Percentiles rank a stretch among this genome's conserved stretches.
These are phyloP conservation scores for Candida tropicalis DNA, from an alignment of 1,139 yeast species.

Conservation along the genomic window DNA sequence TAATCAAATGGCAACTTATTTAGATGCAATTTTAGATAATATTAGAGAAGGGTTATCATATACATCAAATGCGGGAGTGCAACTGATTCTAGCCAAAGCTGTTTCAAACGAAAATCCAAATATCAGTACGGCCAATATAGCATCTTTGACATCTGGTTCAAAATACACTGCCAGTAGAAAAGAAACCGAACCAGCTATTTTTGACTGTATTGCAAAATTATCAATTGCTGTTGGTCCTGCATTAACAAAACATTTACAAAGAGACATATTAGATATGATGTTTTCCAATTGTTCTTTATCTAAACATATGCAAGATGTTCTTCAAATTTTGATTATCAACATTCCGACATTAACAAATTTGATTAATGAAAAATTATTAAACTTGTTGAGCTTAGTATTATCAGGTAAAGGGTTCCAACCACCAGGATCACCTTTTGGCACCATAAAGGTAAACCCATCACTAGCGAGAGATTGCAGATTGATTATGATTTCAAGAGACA, in stretches of 20 bases:
- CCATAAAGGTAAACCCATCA: constrained; percentile 60
- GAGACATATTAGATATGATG: constrained; percentile 78
- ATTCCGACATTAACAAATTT: constrained; percentile 80
- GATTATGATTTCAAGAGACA: constrained; percentile 69
- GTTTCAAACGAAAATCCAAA: constrained; percentile 29
- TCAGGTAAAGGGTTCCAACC: constrained; percentile 82
- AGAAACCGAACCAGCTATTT: constrained; percentile 84
- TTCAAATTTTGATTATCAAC: constrained; percentile 65
- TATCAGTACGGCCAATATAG: constrained; percentile 14
- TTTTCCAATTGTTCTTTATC: constrained; percentile 79
- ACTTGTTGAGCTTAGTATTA: constrained; percentile 72
- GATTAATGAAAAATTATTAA: constrained; percentile 71
- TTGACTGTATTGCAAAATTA: constrained; percentile 84
- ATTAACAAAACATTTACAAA: constrained; percentile 81
- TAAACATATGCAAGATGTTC: constrained; percentile 74
- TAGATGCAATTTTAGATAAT: constrained; percentile 83
- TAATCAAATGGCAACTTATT: constrained; percentile 82
- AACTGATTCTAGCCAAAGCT: constrained; percentile 47
- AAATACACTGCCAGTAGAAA: constrained; percentile 64
- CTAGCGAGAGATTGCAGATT: constrained; percentile 80
- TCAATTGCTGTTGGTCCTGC: constrained; percentile 96
- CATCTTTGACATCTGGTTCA: constrained; percentile 38
- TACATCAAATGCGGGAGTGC: constrained; percentile 42
- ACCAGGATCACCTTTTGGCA: constrained; percentile 87
- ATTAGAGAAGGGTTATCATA: constrained; percentile 77